phyloP scores from a whole-genome alignment of 2,329 filamentous ascomycete species.

The Fusarium tuaranense region DNA sequence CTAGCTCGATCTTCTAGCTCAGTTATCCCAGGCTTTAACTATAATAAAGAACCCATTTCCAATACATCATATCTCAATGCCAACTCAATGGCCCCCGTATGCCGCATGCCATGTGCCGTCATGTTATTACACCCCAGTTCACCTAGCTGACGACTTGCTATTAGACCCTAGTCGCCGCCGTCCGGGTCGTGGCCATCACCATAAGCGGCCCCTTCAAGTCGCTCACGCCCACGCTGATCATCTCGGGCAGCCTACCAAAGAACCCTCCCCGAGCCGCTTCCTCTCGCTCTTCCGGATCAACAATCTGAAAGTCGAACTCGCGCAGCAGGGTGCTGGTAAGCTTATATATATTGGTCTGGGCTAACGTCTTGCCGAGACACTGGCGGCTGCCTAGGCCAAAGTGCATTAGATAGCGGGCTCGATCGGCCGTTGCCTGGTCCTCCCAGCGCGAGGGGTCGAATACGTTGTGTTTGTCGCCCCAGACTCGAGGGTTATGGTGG shows the following conservation, averaged over 20 bases:
- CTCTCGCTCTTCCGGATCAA: constrained; percentile 10
- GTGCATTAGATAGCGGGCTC: constrained; percentile 21
- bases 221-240: neutral
- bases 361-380: constrained; percentile 27
- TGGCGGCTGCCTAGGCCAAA: constrained; percentile 30
- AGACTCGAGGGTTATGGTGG: constrained; percentile 24
- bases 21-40: too few species aligned
- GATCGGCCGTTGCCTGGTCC: neutral
- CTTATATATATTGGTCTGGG: constrained; percentile 29
- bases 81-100: too few species aligned
- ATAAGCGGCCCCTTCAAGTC: neutral
- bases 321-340: constrained; percentile 16
- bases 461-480: constrained; percentile 23
- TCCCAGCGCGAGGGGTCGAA: constrained; percentile 24
- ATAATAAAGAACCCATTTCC: too few species aligned
- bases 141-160: neutral
- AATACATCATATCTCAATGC: too few species aligned
- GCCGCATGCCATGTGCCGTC: too few species aligned
- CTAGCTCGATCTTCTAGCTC: too few species aligned
- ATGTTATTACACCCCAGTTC: neutral
- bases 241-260: neutral
- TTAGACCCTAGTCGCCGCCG: neutral
- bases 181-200: neutral
- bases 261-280: neutral
- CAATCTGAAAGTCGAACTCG: constrained; percentile 19